phyloP scores from a whole-genome alignment of 768 basidiomycete species.

The Lactifluus piperatus region DNA sequence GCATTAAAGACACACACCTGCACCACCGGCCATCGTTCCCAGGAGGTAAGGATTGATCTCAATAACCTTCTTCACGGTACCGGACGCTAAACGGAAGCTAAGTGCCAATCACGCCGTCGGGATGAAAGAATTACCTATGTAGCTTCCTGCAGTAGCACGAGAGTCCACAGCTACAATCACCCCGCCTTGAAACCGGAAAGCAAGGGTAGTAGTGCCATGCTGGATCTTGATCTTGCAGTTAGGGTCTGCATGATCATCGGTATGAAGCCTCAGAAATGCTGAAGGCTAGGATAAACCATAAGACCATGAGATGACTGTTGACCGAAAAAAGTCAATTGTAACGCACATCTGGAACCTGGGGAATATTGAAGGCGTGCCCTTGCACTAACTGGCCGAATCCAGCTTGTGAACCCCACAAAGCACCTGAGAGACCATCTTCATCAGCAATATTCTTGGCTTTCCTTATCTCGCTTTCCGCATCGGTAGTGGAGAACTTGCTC shows the following conservation, averaged over 20 bases:
- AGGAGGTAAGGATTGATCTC: constrained; percentile 98
- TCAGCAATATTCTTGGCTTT: constrained; percentile 44
- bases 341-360: constrained; percentile 69
- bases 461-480: constrained; percentile 39
- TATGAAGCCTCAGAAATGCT: constrained; percentile 85
- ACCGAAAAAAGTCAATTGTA: not conserved
- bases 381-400: constrained; percentile 69
- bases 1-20: constrained; percentile 47
- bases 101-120: not conserved
- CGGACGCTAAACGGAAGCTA: constrained; percentile 53
- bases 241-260: constrained; percentile 92
- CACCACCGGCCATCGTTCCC: constrained; percentile 99
- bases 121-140: constrained; percentile 60
- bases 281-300: constrained; percentile 55
- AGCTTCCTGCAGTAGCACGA: constrained; percentile 92
- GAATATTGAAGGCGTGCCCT: constrained; percentile 67
- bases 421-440: constrained; percentile 55
- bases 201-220: constrained; percentile 96
- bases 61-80: constrained; percentile 98
- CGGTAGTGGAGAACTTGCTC: constrained; percentile 54
- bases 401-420: constrained; percentile 78
- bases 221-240: constrained; percentile 95
- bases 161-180: constrained; percentile 99
- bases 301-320: not conserved
- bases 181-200: constrained; percentile 93